Evolutionary conservation across 495 filamentous ascomycete species (phyloP).

Genomic region (Trichoderma orchidacearum): DNA sequence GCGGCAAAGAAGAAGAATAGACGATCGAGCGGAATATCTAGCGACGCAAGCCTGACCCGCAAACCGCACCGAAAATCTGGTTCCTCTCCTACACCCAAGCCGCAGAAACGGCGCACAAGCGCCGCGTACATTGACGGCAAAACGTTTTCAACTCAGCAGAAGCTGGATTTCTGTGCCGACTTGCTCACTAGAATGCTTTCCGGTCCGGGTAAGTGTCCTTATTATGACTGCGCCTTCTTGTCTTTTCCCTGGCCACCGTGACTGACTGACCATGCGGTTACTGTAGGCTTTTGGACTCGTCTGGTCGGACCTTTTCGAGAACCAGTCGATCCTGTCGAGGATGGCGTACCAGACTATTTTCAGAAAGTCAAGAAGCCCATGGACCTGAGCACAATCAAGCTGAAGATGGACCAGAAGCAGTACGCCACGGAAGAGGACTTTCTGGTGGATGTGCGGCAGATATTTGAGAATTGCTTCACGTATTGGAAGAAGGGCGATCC

Average conservation of each 20-base stretch:
- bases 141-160: slow-evolving; percentile 25
- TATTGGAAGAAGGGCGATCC: slow-evolving; percentile 27
- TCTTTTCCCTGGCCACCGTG: not conserved
- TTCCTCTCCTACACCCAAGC: slow-evolving; percentile 1
- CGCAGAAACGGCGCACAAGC: slow-evolving; percentile 5
- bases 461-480: slow-evolving; percentile 34
- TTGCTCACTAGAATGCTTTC: slow-evolving; percentile 38
- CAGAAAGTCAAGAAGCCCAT: slow-evolving; percentile 31
- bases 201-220: slow-evolving; percentile 27
- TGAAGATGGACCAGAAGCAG: slow-evolving; percentile 29
- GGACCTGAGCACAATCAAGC: slow-evolving; percentile 35
- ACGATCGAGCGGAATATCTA: slow-evolving; percentile 16
- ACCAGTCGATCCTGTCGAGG: slow-evolving; percentile 26
- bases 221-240: not conserved
- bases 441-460: slow-evolving; percentile 31
- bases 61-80: not conserved
- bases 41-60: slow-evolving; percentile 4
- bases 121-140: slow-evolving; percentile 7
- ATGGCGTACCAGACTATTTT: slow-evolving; percentile 35
- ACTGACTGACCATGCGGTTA: not conserved
- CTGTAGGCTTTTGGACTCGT: slow-evolving; percentile 41
- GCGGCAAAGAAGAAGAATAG: slow-evolving; percentile 20
- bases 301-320: slow-evolving; percentile 37
- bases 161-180: slow-evolving; percentile 36
- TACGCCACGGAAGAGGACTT: slow-evolving; percentile 30